Conservation (phyloP, 2,329 filamentous ascomycete genomes). For the Leptographium flavum region DNA sequence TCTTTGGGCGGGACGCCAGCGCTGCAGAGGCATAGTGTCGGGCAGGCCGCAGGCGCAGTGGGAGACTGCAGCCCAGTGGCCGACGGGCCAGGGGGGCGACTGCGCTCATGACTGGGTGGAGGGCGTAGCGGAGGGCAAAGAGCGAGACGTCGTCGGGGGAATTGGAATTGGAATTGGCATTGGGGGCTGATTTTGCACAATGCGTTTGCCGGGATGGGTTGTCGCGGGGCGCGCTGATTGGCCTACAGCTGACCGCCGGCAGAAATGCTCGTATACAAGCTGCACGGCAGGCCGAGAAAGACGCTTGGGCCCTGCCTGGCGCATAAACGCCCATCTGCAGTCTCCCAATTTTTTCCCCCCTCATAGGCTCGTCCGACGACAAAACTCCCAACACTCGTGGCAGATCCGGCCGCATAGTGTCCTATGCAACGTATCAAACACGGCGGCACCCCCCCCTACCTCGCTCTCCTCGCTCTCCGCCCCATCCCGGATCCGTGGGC, state of each 20-base stretch:
- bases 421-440: background rate
- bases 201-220: too few species aligned
- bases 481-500: background rate
- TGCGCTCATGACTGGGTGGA: conserved; percentile 1
- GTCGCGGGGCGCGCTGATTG: background rate
- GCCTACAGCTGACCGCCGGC: background rate
- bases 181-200: too few species aligned
- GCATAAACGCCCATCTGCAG: conserved; percentile 2
- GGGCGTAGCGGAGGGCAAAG: too few species aligned
- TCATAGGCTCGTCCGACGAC: too few species aligned
- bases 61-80: conserved; percentile 7
- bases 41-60: conserved; percentile 1
- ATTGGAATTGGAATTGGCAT: too few species aligned
- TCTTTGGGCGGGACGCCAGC: background rate
- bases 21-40: conserved; percentile 5
- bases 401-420: background rate
- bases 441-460: background rate
- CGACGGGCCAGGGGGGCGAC: conserved; percentile 8
- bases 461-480: too few species aligned
- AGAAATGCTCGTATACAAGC: too few species aligned
- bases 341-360: background rate
- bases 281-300: too few species aligned
- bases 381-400: background rate
- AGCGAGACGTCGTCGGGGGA: too few species aligned
- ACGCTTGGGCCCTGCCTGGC: background rate